Evolutionary conservation across 2,329 filamentous ascomycete genomes (phyloP).

Genomic region (Dactylellina drechsleri): DNA sequence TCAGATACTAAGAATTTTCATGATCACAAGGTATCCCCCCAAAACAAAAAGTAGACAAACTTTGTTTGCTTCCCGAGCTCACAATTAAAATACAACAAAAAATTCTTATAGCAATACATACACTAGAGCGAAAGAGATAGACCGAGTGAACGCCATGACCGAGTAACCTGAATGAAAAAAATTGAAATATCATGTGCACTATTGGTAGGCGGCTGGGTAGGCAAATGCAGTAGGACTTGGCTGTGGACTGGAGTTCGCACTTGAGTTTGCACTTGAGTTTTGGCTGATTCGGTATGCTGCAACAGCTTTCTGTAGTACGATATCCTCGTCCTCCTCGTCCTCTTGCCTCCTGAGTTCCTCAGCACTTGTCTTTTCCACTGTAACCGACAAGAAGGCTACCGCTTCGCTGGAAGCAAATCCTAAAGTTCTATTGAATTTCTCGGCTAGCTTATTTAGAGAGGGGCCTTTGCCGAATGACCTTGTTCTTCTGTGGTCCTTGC

Average conservation of each 20-base stretch:
- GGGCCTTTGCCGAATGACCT: constrained; percentile 18
- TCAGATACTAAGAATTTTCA: no score
- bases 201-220: not conserved
- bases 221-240: not conserved
- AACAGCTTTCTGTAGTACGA: constrained; percentile 9
- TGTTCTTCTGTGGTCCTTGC: constrained; percentile 20
- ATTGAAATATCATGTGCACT: not conserved
- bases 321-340: constrained; percentile 39
- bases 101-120: not conserved
- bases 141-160: not conserved
- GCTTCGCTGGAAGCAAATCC: not conserved
- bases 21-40: no score
- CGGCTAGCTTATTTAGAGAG: constrained; percentile 17
- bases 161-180: not conserved
- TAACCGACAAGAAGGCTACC: constrained; percentile 41
- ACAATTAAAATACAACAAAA: no score
- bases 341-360: constrained; percentile 36
- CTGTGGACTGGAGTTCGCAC: not conserved
- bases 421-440: constrained; percentile 14
- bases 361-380: constrained; percentile 40
- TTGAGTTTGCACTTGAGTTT: not conserved
- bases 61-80: no score
- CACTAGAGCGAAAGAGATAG: not conserved
- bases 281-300: constrained; percentile 1
- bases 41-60: no score